phyloP scores from a whole-genome alignment of 2,329 filamentous ascomycete genomes.

The Leptoxyphium fumago region DNA sequence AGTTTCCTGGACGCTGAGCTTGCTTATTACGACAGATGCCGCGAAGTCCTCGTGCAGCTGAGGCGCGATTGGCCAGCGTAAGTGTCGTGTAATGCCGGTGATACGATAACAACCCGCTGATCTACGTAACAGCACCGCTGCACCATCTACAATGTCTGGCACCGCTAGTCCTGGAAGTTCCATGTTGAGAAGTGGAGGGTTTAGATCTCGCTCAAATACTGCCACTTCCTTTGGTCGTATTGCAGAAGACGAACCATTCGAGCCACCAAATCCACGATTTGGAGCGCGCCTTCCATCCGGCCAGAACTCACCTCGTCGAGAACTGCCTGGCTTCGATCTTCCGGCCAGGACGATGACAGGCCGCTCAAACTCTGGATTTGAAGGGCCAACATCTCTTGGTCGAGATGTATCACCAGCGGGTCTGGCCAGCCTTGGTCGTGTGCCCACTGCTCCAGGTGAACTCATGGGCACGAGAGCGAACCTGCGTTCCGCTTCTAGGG shows the following conservation, averaged over 20 bases:
- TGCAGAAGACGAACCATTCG: slow-evolving; percentile 39
- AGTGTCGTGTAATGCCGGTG: slow-evolving; percentile 25
- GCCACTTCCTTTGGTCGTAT: slow-evolving; percentile 45
- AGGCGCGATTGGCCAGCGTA: slow-evolving; percentile 54
- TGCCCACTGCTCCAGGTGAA: slow-evolving; percentile 39
- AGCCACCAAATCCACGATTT: slow-evolving; percentile 39
- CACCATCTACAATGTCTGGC: slow-evolving; percentile 10
- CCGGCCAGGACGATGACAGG: slow-evolving; percentile 32
- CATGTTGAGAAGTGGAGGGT: slow-evolving; percentile 23
- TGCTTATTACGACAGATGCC: slow-evolving; percentile 79
- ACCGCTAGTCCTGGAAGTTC: slow-evolving; percentile 16
- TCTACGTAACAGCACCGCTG: slow-evolving; percentile 4
- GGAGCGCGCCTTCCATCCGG: slow-evolving; percentile 29
- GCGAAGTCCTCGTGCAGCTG: slow-evolving; percentile 61
- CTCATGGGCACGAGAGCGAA: slow-evolving; percentile 34
- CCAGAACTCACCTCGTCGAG: slow-evolving; percentile 27
- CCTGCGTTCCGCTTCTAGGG: slow-evolving; percentile 23
- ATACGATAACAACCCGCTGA: background rate
- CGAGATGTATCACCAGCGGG: slow-evolving; percentile 36
- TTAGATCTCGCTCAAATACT: slow-evolving; percentile 47
- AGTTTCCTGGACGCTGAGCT: slow-evolving; percentile 79
- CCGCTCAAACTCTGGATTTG: slow-evolving; percentile 41
- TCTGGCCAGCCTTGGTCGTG: slow-evolving; percentile 33
- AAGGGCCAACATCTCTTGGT: slow-evolving; percentile 35
- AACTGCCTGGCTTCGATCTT: slow-evolving; percentile 28